A percentile compares a stretch with the other conserved stretches of the same genome.
Evolutionary conservation across 768 basidiomycete species (phyloP).

Genomic region (Phylloporus sp.): DNA sequence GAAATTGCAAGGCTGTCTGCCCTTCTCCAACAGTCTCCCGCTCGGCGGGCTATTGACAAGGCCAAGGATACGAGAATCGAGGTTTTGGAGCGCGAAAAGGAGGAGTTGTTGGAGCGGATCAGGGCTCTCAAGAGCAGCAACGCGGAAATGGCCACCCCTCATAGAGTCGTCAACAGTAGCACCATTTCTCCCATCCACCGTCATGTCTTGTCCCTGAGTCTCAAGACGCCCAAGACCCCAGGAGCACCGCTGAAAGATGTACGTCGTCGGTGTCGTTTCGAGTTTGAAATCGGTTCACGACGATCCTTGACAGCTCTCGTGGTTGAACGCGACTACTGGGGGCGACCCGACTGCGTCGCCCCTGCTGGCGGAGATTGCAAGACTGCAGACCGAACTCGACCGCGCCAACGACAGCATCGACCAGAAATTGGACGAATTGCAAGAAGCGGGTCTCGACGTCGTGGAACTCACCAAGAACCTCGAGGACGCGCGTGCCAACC

Average conservation of each 20-base stretch:
- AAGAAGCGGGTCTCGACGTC: slow-evolving; percentile 72
- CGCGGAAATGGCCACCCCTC: slow-evolving; percentile 53
- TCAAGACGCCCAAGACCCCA: slow-evolving; percentile 70
- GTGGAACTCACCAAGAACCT: slow-evolving; percentile 66
- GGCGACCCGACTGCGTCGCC: slow-evolving; percentile 54
- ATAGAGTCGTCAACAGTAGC: slow-evolving; percentile 47
- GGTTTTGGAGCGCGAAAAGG: slow-evolving; percentile 70
- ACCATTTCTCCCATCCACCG: slow-evolving; percentile 76
- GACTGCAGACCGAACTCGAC: slow-evolving; percentile 71
- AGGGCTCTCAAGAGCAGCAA: slow-evolving; percentile 50
- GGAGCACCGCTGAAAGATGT: slow-evolving; percentile 77
- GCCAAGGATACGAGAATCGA: slow-evolving; percentile 74
- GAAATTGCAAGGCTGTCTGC: slow-evolving; percentile 70
- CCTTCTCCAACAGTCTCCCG: slow-evolving; percentile 65
- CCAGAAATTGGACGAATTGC: slow-evolving; percentile 81
- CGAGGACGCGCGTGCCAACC: slow-evolving; percentile 61
- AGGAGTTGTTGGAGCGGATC: slow-evolving; percentile 69
- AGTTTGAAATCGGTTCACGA: slow-evolving; percentile 6
- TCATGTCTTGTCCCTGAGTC: slow-evolving; percentile 61
- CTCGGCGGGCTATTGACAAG: slow-evolving; percentile 70
- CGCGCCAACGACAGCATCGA: slow-evolving; percentile 81
- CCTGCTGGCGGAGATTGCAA: slow-evolving; percentile 64
- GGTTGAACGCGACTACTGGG: slow-evolving; percentile 57
- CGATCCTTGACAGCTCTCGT: slow-evolving; percentile 50
- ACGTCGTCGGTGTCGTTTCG: slow-evolving; percentile 22